A percentile compares a stretch with the other conserved stretches of the same genome.
Evolutionary conservation across 208 protist genomes (phyloP).

Genomic region (Blastocrithidia nonstop): DNA sequence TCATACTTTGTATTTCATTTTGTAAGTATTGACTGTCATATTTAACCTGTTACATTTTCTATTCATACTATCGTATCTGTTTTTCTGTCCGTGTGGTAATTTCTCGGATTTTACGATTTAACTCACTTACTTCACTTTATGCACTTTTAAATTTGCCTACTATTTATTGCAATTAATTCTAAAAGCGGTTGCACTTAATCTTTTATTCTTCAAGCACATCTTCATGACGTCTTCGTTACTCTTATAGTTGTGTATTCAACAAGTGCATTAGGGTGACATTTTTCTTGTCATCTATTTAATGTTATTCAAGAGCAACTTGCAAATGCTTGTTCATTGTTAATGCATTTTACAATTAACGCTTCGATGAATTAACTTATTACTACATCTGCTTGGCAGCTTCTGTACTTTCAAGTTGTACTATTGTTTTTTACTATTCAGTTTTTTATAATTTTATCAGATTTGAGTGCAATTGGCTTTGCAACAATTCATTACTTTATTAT

Average conservation of each 20-base stretch:
- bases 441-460: too few species aligned
- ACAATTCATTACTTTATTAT: too few species aligned
- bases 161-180: constrained; percentile 21
- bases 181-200: constrained; percentile 8
- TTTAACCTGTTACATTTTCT: constrained; percentile 68
- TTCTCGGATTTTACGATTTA: constrained; percentile 19
- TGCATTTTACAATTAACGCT: constrained; percentile 66
- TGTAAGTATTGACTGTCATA: constrained; percentile 69
- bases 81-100: constrained; percentile 13
- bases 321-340: constrained; percentile 46
- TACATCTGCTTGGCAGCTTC: too few species aligned
- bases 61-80: constrained; percentile 50
- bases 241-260: constrained; percentile 62
- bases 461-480: too few species aligned
- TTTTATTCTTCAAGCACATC: constrained; percentile 30
- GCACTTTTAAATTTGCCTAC: constrained; percentile 17
- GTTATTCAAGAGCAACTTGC: constrained; percentile 47
- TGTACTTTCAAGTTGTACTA: too few species aligned
- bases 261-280: constrained; percentile 79
- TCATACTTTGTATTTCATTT: constrained; percentile 30
- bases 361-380: too few species aligned
- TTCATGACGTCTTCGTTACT: constrained; percentile 52
- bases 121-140: constrained; percentile 26
- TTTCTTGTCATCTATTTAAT: constrained; percentile 62
- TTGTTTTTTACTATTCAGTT: too few species aligned